These are phyloP conservation scores for Teunomyces panamensis DNA, from an alignment of 805 yeast genomes.

Conservation along the genomic window DNA sequence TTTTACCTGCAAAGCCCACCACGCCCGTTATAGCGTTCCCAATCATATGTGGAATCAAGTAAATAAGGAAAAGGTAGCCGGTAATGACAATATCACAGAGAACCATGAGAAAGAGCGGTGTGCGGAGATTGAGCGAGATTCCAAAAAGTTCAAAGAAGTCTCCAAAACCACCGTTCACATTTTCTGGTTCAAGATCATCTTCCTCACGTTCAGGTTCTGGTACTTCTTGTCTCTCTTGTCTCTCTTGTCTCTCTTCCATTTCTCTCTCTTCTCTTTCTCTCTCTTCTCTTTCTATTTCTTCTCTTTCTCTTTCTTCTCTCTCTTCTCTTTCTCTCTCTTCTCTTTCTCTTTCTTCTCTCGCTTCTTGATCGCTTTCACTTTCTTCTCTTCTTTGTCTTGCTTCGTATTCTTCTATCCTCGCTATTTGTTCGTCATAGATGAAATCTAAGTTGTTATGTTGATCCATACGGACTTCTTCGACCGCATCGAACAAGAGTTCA, in stretches of 20 bases:
- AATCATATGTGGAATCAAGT: slow-evolving; percentile 46
- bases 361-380: no score
- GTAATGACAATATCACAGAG: slow-evolving; percentile 31
- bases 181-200: neutral
- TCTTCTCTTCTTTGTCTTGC: neutral
- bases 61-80: slow-evolving; percentile 39
- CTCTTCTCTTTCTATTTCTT: no score
- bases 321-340: no score
- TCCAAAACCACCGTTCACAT: slow-evolving; percentile 16
- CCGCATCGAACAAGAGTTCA: neutral
- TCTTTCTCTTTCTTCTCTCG: no score
- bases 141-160: slow-evolving; percentile 37
- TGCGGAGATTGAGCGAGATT: slow-evolving; percentile 28
- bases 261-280: no score
- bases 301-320: no score
- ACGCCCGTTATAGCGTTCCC: slow-evolving; percentile 25
- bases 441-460: neutral
- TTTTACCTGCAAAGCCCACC: neutral
- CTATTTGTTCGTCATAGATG: no score
- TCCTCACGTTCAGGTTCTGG: neutral
- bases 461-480: neutral
- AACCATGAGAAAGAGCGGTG: slow-evolving; percentile 34
- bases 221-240: neutral
- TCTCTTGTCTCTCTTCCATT: no score
- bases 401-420: neutral